Evolutionary conservation across 2,329 filamentous ascomycete species (phyloP), one percentile per base, ranked within the genome.

Genomic region (Ascochyta viciae-villosae): DNA sequence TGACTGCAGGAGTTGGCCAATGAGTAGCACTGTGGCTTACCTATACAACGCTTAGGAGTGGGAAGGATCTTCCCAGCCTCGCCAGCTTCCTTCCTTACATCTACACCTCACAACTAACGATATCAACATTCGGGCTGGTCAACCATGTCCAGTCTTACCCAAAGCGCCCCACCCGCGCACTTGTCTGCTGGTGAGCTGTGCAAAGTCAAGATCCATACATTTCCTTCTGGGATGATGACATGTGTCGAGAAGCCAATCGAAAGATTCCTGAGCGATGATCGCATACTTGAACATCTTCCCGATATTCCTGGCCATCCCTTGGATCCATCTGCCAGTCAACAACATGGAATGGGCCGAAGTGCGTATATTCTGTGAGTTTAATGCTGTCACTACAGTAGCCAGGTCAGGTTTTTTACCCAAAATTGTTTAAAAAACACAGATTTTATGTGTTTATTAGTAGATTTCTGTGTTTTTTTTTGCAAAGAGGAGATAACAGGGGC

Each of bases 181-280:
- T 9, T 10, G 10, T 34, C 15, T n/a, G 31, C 31, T n/a, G 31
- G n/a, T 7, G 1, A 34, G 4, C 13, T 34, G 4, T 34, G 31
- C 31, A 34, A n/a, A 13, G n/a, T n/a, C 3, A 3, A 3, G 6
- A 34, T 34, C 13, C 13, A 34, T 7, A 34, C 31, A 6, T 34
- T n/a, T 13, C 3, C 2, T 15, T n/a, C 13, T n/a, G n/a, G n/a
- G 13, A n/a, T 3, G 3, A 0, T n/a, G 13, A 4, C 4, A 34
- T 8, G 5, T 13, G 31, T 7, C 4, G 4, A 5, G 13, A 1
- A n/a, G 31, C 13, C 31, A 6, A 13, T 34, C 13, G 31, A n/a
- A n/a, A 34, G 13, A 8, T 34, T 34, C 1, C 13, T n/a, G 13
- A n/a, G 3, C 5, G 29, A 34, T n/a, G 31, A 34, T n/a, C n/a